Base-by-base conservation (phyloP, 805 yeast species). In the Teunomyces kruisii region DNA sequence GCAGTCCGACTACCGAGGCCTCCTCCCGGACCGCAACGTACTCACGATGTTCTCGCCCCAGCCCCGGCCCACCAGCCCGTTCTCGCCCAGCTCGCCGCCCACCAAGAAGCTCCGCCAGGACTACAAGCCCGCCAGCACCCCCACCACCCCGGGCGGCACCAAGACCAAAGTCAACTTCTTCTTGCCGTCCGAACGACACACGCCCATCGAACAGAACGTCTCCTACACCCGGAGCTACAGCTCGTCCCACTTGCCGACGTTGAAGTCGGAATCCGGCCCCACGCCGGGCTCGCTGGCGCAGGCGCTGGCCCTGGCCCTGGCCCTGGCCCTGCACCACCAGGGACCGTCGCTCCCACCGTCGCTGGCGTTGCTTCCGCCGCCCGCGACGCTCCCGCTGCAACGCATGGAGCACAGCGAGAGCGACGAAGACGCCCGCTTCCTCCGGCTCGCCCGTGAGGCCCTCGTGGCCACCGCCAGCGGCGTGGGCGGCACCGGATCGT, bases 381-480 rank as follows among this genome's bases (percentile, higher is more conserved):
- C 28, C 9, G 28, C 28, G 12, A 32, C 16, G 7, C 35, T 32
- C 12, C 35, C 35, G 22, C 35, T 32, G 35, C 35, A 32, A 13
- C 16, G 32, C 15, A 4, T 15, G 33, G 19, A 14, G 19, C 12
- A 19, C 22, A 4, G 12, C 12, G 19, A 41, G n/a, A 37, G 39
- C 29, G 65, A 62, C 46, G 85, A 79, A 55, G 87, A 82, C 55
- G 67, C 76, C 33, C 68, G 73, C 42, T 82, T 82, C 54, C 65
- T 82, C 31, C 66, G 77, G 38, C 70, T 82, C 14, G 88, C 88
- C 3, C 77, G 79, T 47, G 85, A 82, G 54, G 86, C 84, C 2
- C 65, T 78, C 13, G 80, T 76, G 9, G 80, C 81, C 19, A 75
- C 80, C 0, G 74, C 75, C 9, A 56, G 52, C 9, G 72, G 78